Evolutionary conservation across 371 early-diverging fungal species (phyloP).

Genomic region (Blastocladiella emersonii): DNA sequence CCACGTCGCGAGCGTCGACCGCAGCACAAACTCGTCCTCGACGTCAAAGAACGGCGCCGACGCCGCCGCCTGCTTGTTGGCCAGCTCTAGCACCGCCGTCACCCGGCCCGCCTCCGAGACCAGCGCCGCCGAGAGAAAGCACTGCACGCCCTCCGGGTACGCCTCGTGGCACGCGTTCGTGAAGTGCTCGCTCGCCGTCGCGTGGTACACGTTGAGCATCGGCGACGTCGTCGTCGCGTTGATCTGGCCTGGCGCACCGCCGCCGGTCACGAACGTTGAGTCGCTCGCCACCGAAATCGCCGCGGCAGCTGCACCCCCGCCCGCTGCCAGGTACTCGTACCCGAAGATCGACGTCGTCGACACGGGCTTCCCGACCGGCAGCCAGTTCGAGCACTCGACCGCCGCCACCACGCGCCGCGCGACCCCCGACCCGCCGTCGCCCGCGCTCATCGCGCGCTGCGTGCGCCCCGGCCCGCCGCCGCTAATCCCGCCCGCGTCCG

Average conservation of each 20-base stretch:
- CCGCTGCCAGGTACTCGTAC: neutral
- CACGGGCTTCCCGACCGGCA: neutral
- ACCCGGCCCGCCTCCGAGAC: neutral
- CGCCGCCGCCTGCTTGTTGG: neutral
- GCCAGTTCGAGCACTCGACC: neutral
- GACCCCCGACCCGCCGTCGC: too few relatives aligned
- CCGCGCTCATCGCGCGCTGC: too few relatives aligned
- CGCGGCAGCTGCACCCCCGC: neutral
- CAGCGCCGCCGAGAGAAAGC: constrained; percentile 1
- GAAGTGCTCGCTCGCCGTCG: neutral
- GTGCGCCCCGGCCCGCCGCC: too few relatives aligned
- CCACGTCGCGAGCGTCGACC: neutral
- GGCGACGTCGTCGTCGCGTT: neutral
- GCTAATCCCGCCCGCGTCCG: too few relatives aligned
- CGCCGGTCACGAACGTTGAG: neutral
- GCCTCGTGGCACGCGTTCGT: constrained; percentile 4
- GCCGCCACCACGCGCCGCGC: neutral
- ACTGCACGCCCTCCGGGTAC: neutral
- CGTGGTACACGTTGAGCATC: constrained; percentile 2
- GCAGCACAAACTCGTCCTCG: constrained; percentile 3
- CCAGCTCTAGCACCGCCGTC: neutral
- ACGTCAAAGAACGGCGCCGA: constrained; percentile 1
- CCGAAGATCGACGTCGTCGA: neutral
- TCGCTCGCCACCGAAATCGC: neutral
- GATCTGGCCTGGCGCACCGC: neutral